phyloP scores from a whole-genome alignment of 1,284 basidiomycete genomes.

The Ustilago tritici region DNA sequence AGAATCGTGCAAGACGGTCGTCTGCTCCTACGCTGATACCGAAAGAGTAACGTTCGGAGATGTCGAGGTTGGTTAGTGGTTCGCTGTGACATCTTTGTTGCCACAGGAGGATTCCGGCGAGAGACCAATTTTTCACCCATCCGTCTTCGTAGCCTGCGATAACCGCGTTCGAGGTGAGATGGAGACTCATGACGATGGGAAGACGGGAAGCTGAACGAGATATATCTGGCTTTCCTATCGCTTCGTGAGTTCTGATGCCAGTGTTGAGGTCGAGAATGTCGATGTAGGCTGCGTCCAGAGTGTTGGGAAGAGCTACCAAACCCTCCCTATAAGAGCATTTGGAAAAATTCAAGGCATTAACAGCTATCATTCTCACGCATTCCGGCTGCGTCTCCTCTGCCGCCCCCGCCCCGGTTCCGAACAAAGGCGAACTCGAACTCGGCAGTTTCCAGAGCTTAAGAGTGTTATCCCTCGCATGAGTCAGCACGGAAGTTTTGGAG shows the following conservation, averaged over 20 bases:
- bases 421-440: neutral
- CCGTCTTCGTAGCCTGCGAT: slow-evolving; percentile 86
- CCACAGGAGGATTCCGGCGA: slow-evolving; percentile 18
- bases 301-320: slow-evolving; percentile 82
- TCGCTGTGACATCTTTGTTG: slow-evolving; percentile 25
- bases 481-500: slow-evolving; percentile 75
- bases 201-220: slow-evolving; percentile 7
- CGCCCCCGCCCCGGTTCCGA: neutral
- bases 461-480: slow-evolving; percentile 90
- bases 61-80: slow-evolving; percentile 25
- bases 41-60: slow-evolving; percentile 2
- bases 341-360: slow-evolving; percentile 91
- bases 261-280: slow-evolving; percentile 82
- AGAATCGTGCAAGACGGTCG: slow-evolving; percentile 37
- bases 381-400: slow-evolving; percentile 72
- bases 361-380: slow-evolving; percentile 78
- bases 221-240: slow-evolving; percentile 71
- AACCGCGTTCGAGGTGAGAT: slow-evolving; percentile 74
- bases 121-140: slow-evolving; percentile 71
- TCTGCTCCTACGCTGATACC: slow-evolving; percentile 47
- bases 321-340: slow-evolving; percentile 76
- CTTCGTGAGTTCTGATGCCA: slow-evolving; percentile 79
- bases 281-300: slow-evolving; percentile 86
- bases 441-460: slow-evolving; percentile 75
- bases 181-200: slow-evolving; percentile 84